Base-by-base conservation (phyloP, 192 early-diverging fungal species). In the Backusella westeae region DNA sequence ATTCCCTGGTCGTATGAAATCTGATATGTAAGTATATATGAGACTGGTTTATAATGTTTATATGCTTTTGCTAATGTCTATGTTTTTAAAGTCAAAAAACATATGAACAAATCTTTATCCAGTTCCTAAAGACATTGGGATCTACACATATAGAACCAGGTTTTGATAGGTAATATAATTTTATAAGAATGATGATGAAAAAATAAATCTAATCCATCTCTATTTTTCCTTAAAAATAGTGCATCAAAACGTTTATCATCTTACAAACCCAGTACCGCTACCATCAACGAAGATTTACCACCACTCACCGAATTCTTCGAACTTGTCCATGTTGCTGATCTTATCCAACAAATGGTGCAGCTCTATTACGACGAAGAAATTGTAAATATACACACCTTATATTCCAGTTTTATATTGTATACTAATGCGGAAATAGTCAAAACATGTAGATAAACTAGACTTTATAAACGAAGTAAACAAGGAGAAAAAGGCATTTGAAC, bases 311-410 rank as follows among this genome's bases (percentile, higher is more conserved):
- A 95, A 69, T 98, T 98, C 80, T 96, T 98, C 82, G 97, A 96
- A 78, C 84, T 99, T 46, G 92, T 98, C 17, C 97, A 99, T 83
- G 87, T 99, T 63, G 92, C 93, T 21, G 97, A 99, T 85, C 81
- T 98, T 67, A 91, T 94, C 35, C 91, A 95, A 67, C 97, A 99
- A 76, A 95, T 99, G 94, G 77, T 97, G 23, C 93, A 98, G 79
- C 91, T 96, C 26, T 98, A 97, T 79, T 95, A 95, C 86, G 89
- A 91, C 19, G 93, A 95, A 82, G 95, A 44, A 44, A 44, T 44
- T 44, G 42, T 44, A 44, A 44, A 44, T 44, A 44, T 44, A 6
- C 15, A 17, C 42, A 17, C 14, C 3, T 17, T 44, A 4, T 0
- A 17, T 44, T 77, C 32, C 32, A 8, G 6, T 34, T 36, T 17